A percentile compares a stretch with the other conserved stretches of the same genome.
These are phyloP conservation scores for Plasmodium reichenowi DNA, from an alignment of 169 alveolate species.

Conservation along the genomic window DNA sequence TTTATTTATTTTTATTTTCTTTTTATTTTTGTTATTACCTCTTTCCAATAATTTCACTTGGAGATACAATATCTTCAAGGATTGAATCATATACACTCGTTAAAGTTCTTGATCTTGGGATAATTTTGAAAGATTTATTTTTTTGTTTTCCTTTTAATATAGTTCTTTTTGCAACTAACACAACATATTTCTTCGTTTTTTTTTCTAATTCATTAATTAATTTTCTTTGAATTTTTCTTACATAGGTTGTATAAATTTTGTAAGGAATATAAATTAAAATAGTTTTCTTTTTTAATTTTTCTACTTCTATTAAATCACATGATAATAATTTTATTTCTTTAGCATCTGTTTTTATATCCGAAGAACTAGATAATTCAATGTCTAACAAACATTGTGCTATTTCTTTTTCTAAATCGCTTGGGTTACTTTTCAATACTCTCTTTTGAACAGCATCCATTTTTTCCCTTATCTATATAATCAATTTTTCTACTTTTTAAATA, in stretches of 20 bases:
- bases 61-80: conserved; percentile 96
- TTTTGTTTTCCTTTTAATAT: conserved; percentile 91
- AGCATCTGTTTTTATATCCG: conserved; percentile 89
- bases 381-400: conserved; percentile 89
- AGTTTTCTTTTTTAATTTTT: conserved; percentile 90
- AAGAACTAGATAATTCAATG: conserved; percentile 88
- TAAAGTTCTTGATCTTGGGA: conserved; percentile 96
- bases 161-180: conserved; percentile 92
- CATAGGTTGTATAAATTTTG: conserved; percentile 87
- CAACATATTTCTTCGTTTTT: conserved; percentile 95
- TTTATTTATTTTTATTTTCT: too few relatives aligned
- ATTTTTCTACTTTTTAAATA: conserved; percentile 22
- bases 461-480: background rate
- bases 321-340: conserved; percentile 87
- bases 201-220: conserved; percentile 94
- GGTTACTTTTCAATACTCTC: conserved; percentile 74
- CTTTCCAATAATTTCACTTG: conserved; percentile 95
- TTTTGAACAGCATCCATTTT: conserved; percentile 69
- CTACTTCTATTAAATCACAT: conserved; percentile 88
- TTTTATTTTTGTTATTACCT: conserved; percentile 72
- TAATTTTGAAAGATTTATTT: conserved; percentile 90
- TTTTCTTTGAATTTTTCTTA: conserved; percentile 91
- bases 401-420: conserved; percentile 87
- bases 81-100: conserved; percentile 96
- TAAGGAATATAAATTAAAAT: conserved; percentile 91